These are phyloP conservation scores for Plasmodium reichenowi DNA, from an alignment of 169 alveolate species.

Conservation along the genomic window DNA sequence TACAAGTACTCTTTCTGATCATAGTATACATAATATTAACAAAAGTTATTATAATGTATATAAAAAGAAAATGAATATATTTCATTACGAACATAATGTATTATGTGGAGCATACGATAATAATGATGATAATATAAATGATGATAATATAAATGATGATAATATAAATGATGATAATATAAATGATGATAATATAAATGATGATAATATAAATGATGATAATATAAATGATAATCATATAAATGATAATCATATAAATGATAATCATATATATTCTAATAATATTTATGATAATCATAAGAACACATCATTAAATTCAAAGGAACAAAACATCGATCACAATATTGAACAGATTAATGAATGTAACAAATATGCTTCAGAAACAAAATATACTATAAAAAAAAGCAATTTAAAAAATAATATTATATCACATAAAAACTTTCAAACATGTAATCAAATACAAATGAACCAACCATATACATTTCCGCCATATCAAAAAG, in stretches of 20 bases:
- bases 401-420: conserved; percentile 2
- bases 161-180: no score
- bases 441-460: conserved; percentile 9
- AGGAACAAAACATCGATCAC: no score
- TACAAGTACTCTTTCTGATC: no score
- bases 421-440: conserved; percentile 1
- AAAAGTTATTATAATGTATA: neutral
- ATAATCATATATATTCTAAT: no score
- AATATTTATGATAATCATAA: neutral
- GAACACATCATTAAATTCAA: neutral
- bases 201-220: no score
- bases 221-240: no score
- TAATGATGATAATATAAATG: no score
- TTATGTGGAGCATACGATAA: conserved; percentile 20
- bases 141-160: no score
- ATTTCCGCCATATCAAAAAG: conserved; percentile 50
- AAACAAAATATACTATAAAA: neutral
- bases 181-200: no score
- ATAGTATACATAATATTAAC: neutral
- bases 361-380: neutral
- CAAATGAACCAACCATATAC: conserved; percentile 30
- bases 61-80: conserved; percentile 3
- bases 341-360: neutral
- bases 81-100: conserved; percentile 2
- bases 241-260: no score